These are phyloP conservation scores for Dendrobium catenatum DNA, from an alignment of 106 monocot genomes.

Conservation along the genomic window DNA sequence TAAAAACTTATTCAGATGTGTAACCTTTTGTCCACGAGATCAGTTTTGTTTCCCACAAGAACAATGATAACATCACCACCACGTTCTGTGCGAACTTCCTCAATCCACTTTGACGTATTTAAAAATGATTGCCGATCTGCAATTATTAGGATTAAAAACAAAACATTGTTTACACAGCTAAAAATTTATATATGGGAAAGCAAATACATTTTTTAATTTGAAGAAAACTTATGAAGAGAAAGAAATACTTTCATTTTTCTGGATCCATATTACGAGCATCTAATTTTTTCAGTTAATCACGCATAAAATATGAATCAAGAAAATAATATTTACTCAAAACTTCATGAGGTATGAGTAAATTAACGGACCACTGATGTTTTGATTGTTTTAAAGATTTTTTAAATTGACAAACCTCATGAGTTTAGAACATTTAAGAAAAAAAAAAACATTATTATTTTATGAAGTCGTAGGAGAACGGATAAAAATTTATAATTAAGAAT, in stretches of 20 bases:
- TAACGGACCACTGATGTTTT: not conserved
- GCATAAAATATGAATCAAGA: not conserved
- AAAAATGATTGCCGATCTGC: slow-evolving; percentile 22
- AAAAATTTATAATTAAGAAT: not conserved
- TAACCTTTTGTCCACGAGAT: slow-evolving; percentile 28
- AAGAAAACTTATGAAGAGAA: not conserved
- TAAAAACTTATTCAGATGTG: not conserved
- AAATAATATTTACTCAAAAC: not conserved
- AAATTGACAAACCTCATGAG: not conserved
- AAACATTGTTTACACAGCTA: not conserved
- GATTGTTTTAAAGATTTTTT: not conserved
- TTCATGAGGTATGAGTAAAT: not conserved
- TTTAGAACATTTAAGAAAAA: not conserved
- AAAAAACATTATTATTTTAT: not conserved
- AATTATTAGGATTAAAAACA: not conserved
- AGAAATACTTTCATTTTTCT: not conserved
- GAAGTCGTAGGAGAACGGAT: not conserved
- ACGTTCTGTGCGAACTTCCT: slow-evolving; percentile 26
- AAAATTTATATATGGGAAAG: not conserved
- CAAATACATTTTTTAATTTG: not conserved
- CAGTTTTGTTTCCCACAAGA: slow-evolving; percentile 23
- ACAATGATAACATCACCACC: slow-evolving; percentile 33
- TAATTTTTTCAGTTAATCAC: not conserved
- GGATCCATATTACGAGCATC: not conserved
- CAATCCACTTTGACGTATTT: slow-evolving; percentile 29